Percentiles rank a stretch among this genome's conserved stretches.
phyloP scores from a whole-genome alignment of 768 basidiomycete species.

The Lactarius deliciosus region DNA sequence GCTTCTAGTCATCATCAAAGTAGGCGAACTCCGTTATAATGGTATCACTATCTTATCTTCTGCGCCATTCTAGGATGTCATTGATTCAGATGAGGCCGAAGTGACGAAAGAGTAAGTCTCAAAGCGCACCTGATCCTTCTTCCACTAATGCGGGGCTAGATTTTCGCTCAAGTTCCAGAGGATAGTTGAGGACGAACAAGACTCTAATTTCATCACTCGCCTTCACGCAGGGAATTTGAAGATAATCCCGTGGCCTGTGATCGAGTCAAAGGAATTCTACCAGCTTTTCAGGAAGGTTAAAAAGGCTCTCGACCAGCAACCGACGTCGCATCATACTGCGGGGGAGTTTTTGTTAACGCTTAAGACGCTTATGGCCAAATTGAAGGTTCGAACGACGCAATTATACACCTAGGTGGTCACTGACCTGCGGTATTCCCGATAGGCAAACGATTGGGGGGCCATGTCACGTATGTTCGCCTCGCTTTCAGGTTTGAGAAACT shows the following conservation, averaged over 20 bases:
- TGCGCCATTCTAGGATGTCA: too few species aligned
- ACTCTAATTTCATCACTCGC: constrained; percentile 59
- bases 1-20: constrained; percentile 64
- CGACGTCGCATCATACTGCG: constrained; percentile 49
- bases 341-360: constrained; percentile 53
- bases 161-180: constrained; percentile 58
- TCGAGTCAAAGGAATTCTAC: constrained; percentile 62
- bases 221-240: constrained; percentile 55
- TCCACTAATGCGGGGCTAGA: too few species aligned
- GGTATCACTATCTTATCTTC: too few species aligned
- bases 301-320: constrained; percentile 48
- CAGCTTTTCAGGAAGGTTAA: constrained; percentile 50
- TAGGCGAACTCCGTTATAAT: constrained; percentile 17
- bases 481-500: neutral
- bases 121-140: too few species aligned
- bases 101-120: too few species aligned
- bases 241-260: constrained; percentile 68
- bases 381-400: constrained; percentile 45
- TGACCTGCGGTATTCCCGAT: neutral
- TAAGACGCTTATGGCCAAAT: constrained; percentile 66
- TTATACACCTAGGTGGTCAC: constrained; percentile 25
- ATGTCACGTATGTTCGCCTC: constrained; percentile 49
- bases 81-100: too few species aligned
- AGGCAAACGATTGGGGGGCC: constrained; percentile 62
- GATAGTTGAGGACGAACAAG: constrained; percentile 65